Percentiles rank a stretch among this genome's conserved stretches.
Conservation (phyloP, 306 rosid species). For the Corylus americana region DNA sequence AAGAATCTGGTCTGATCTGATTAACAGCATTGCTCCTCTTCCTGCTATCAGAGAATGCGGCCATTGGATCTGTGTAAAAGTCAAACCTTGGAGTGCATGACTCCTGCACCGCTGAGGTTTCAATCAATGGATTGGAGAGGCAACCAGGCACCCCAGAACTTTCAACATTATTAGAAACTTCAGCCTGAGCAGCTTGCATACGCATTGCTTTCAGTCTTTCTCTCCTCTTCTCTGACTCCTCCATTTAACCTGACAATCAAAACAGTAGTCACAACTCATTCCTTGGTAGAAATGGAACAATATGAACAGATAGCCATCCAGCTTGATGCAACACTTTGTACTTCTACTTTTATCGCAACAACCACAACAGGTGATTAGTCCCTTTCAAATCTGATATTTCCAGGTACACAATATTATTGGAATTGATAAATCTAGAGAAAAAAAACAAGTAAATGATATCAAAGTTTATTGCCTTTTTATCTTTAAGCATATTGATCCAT, state of each 20-base stretch:
- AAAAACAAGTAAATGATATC: neutral
- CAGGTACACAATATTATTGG: too few relatives aligned
- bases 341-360: neutral
- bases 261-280: slow-evolving; percentile 10
- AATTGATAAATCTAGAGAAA: neutral
- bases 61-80: slow-evolving; percentile 86
- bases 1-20: slow-evolving; percentile 36
- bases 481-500: neutral
- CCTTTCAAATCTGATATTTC: too few relatives aligned
- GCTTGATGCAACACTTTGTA: neutral
- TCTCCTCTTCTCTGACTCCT: slow-evolving; percentile 80
- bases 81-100: slow-evolving; percentile 70
- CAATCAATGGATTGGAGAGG: slow-evolving; percentile 79
- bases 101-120: slow-evolving; percentile 36
- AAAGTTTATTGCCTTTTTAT: neutral
- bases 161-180: slow-evolving; percentile 27
- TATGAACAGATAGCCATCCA: neutral
- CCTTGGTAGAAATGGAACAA: neutral
- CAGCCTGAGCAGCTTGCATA: slow-evolving; percentile 56
- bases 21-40: slow-evolving; percentile 30
- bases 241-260: slow-evolving; percentile 56
- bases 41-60: slow-evolving; percentile 68
- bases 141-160: slow-evolving; percentile 34
- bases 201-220: slow-evolving; percentile 82
- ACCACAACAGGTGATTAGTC: neutral